Evolutionary conservation across 192 early-diverging fungal genomes (phyloP).

Genomic region (Backusella circina): DNA sequence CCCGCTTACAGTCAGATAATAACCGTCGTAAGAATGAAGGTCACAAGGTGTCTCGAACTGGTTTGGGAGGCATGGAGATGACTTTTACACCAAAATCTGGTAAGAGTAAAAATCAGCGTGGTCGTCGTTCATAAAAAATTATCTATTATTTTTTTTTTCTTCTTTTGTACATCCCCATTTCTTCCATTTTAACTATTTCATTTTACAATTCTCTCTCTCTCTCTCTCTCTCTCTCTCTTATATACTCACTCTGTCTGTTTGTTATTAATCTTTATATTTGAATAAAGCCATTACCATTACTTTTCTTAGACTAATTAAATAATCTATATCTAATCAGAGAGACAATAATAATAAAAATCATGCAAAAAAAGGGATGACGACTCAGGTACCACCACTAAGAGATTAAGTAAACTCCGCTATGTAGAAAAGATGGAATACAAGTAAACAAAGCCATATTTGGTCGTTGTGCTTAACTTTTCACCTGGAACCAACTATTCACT

Average conservation of each 20-base stretch:
- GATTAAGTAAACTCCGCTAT: too few relatives aligned
- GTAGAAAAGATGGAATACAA: too few relatives aligned
- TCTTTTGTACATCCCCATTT: not conserved
- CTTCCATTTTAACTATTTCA: not conserved
- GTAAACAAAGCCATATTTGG: not conserved
- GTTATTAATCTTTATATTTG: not conserved
- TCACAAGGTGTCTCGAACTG: conserved; percentile 31
- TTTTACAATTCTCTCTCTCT: not conserved
- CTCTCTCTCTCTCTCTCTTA: not conserved
- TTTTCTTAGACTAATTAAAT: not conserved
- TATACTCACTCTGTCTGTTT: not conserved
- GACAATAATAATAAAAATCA: too few relatives aligned
- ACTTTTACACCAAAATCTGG: conserved; percentile 34
- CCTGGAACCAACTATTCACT: not conserved
- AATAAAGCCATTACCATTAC: not conserved
- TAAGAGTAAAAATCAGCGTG: not conserved
- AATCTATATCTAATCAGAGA: not conserved
- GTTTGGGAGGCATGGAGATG: conserved; percentile 45
- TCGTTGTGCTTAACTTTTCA: too few relatives aligned
- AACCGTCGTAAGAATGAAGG: conserved; percentile 12
- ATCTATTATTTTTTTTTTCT: not conserved
- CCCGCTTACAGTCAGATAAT: conserved; percentile 15
- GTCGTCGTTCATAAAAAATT: not conserved
- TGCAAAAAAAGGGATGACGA: not conserved
- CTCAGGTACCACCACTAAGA: not conserved